A percentile compares a stretch with the other conserved stretches of the same genome.
phyloP scores from a whole-genome alignment of 1,284 basidiomycete species.

The Apiotrichum akiyoshidainum region DNA sequence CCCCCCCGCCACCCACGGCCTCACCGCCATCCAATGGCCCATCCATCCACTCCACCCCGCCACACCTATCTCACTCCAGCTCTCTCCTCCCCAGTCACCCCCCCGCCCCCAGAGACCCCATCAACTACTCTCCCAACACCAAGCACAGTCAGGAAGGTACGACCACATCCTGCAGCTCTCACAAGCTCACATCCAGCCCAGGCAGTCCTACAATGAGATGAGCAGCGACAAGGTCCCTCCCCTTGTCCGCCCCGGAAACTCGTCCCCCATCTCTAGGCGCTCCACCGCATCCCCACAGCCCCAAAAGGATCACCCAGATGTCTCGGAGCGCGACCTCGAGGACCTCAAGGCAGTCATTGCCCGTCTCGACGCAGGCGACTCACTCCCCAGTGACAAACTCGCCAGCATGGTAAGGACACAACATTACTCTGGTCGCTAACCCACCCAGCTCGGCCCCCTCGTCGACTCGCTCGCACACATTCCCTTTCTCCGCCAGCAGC shows the following conservation, averaged over 20 bases:
- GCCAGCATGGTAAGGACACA: conserved; percentile 29
- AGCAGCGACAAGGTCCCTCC: not conserved
- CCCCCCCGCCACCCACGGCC: not conserved
- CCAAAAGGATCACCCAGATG: not conserved
- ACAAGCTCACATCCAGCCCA: no score
- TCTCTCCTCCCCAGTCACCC: conserved; percentile 30
- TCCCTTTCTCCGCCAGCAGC: conserved; percentile 35
- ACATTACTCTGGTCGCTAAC: not conserved
- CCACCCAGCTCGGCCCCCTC: conserved; percentile 33
- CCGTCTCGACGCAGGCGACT: conserved; percentile 8
- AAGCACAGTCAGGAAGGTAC: conserved; percentile 1
- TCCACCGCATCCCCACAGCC: not conserved
- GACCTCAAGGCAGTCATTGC: conserved; percentile 19
- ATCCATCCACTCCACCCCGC: conserved; percentile 23
- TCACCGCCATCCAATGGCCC: conserved; percentile 12
- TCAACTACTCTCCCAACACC: conserved; percentile 27
- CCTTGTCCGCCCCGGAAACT: not conserved
- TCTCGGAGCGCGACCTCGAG: conserved; percentile 20
- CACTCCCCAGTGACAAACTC: conserved; percentile 21
- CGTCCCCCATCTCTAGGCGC: not conserved
- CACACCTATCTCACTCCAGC: conserved; percentile 17
- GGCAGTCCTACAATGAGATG: conserved; percentile 4
- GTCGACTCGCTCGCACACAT: conserved; percentile 26
- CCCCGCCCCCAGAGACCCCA: conserved; percentile 24
- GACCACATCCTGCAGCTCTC: no score